A percentile compares a stretch with the other conserved stretches of the same genome.
Evolutionary conservation across 768 basidiomycete species (phyloP).

Genomic region (Suillus brevipes): DNA sequence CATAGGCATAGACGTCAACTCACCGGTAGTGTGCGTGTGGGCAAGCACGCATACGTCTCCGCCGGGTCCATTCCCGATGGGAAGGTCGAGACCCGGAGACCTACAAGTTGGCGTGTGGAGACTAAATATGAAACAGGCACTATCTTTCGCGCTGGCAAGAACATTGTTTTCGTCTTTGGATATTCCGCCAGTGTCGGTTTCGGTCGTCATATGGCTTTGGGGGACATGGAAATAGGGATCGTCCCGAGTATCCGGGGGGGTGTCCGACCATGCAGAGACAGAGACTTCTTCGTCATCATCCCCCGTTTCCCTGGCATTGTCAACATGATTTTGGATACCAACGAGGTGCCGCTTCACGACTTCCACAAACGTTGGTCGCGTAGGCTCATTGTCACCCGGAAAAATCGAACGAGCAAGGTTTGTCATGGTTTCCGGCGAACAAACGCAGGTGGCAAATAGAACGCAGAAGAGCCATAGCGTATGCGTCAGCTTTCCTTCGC

Average conservation of each 20-base stretch:
- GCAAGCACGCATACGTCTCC: not conserved
- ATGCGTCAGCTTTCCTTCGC: constrained; percentile 52
- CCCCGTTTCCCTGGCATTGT: constrained; percentile 19
- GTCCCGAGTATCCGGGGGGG: constrained; percentile 3
- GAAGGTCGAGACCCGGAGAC: not conserved
- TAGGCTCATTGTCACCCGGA: not conserved
- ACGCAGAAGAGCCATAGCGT: constrained; percentile 49
- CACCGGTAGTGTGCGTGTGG: not conserved
- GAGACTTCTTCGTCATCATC: constrained; percentile 14
- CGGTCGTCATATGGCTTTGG: not conserved
- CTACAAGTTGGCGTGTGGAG: not conserved
- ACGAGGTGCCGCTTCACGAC: constrained; percentile 11
- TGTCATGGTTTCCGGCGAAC: not conserved
- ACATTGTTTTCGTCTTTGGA: not conserved
- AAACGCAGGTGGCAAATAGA: constrained; percentile 24
- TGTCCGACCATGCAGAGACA: not conserved
- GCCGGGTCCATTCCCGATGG: no score
- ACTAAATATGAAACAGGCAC: not conserved
- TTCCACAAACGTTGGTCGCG: not conserved
- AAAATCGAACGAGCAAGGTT: constrained; percentile 11
- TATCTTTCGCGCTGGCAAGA: not conserved
- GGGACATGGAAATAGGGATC: not conserved
- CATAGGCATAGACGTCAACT: not conserved
- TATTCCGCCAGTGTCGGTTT: not conserved
- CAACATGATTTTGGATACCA: constrained; percentile 15